These are phyloP conservation scores for Aureobasidium subglaciale DNA, from an alignment of 2,329 filamentous ascomycete genomes.

Conservation along the genomic window DNA sequence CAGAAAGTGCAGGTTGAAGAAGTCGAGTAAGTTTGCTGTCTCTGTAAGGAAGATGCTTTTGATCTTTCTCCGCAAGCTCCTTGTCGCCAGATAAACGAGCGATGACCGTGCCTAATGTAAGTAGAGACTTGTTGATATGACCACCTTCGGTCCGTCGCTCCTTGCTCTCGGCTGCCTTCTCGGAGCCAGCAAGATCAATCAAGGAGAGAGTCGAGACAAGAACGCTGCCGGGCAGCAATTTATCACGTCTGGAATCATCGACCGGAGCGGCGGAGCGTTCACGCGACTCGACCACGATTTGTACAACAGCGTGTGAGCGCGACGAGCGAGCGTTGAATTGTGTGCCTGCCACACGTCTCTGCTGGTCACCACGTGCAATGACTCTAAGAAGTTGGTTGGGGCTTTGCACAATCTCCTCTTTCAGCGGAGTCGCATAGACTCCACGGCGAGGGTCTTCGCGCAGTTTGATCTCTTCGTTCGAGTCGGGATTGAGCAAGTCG, in stretches of 20 bases:
- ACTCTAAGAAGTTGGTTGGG: conserved; percentile 91
- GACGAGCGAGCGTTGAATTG: conserved; percentile 97
- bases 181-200: conserved; percentile 93
- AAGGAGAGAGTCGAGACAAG: conserved; percentile 90
- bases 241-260: conserved; percentile 53
- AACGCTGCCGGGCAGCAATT: conserved; percentile 73
- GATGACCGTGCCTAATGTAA: conserved; percentile 93
- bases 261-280: conserved; percentile 61
- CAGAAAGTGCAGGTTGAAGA: conserved; percentile 84
- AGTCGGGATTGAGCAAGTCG: conserved; percentile 70
- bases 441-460: conserved; percentile 94
- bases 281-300: conserved; percentile 95
- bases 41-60: conserved; percentile 90
- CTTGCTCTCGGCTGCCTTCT: conserved; percentile 91
- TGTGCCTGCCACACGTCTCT: conserved; percentile 82
- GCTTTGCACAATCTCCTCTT: conserved; percentile 97
- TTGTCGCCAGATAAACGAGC: conserved; percentile 82
- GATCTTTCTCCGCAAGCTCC: conserved; percentile 53
- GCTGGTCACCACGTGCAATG: conserved; percentile 88
- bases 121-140: conserved; percentile 96
- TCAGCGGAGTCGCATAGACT: conserved; percentile 90
- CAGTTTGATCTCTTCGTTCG: conserved; percentile 89
- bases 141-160: conserved; percentile 90
- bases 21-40: conserved; percentile 95
- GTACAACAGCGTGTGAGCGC: conserved; percentile 94